Conservation (phyloP, 441 rosid species). For the Erysimum cheiri region DNA sequence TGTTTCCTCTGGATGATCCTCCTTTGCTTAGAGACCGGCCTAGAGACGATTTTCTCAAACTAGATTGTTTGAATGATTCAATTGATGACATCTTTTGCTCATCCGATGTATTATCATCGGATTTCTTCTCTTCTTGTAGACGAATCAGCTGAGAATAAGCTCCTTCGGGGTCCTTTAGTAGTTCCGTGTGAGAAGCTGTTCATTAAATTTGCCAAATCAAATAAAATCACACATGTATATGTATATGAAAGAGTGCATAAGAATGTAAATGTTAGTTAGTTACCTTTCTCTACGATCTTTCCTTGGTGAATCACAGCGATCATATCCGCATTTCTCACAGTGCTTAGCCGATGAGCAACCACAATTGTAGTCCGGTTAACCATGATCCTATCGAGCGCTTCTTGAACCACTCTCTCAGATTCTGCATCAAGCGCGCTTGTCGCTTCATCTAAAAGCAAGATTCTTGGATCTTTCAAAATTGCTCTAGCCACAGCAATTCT, state of each 20-base stretch:
- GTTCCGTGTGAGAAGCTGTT: slow-evolving; percentile 49
- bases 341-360: slow-evolving; percentile 91
- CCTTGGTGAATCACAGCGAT: slow-evolving; percentile 94
- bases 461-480: slow-evolving; percentile 84
- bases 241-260: neutral
- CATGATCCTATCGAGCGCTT: slow-evolving; percentile 93
- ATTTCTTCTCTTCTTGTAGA: slow-evolving; percentile 45
- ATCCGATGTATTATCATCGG: slow-evolving; percentile 27
- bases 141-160: slow-evolving; percentile 56
- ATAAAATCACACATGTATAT: neutral
- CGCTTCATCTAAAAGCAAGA: slow-evolving; percentile 95
- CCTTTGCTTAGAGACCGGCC: slow-evolving; percentile 43
- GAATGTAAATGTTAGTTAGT: slow-evolving; percentile 27
- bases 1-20: slow-evolving; percentile 45
- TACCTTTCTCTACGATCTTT: slow-evolving; percentile 73
- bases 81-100: slow-evolving; percentile 35
- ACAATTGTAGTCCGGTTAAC: slow-evolving; percentile 91
- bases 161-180: slow-evolving; percentile 51
- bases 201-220: neutral
- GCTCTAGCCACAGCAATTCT: slow-evolving; percentile 95
- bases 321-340: slow-evolving; percentile 84
- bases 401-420: slow-evolving; percentile 93
- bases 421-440: slow-evolving; percentile 96
- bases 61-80: slow-evolving; percentile 50
- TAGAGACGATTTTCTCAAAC: slow-evolving; percentile 42